These are phyloP conservation scores for Ulota crispa DNA, from an alignment of 225 moss, liverwort and hornwort genomes.

Conservation along the genomic window DNA sequence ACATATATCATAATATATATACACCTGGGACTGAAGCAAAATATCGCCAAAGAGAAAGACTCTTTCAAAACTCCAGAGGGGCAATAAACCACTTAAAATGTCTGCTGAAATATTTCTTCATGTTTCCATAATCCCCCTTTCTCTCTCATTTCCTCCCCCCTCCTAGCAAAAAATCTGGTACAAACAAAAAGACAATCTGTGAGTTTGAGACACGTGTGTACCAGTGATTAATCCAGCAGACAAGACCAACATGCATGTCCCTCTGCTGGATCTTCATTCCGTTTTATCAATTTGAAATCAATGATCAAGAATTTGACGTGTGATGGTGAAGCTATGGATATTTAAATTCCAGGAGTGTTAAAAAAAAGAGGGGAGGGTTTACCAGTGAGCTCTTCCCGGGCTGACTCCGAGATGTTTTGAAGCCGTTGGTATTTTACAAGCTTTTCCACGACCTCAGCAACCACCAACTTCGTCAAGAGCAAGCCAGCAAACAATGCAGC, in stretches of 20 bases:
- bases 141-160: slow-evolving; percentile 44
- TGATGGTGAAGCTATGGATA: background rate
- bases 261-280: slow-evolving; percentile 25
- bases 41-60: slow-evolving; percentile 27
- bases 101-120: slow-evolving; percentile 27
- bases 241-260: slow-evolving; percentile 19
- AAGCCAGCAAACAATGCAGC: slow-evolving; percentile 80
- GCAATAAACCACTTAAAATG: slow-evolving; percentile 17
- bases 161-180: slow-evolving; percentile 52
- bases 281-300: background rate
- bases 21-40: slow-evolving; percentile 25
- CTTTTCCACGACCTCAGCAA: slow-evolving; percentile 66
- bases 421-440: slow-evolving; percentile 47
- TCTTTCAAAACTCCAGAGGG: slow-evolving; percentile 18
- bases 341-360: background rate
- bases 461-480: slow-evolving; percentile 73
- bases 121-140: slow-evolving; percentile 19
- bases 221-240: slow-evolving; percentile 27
- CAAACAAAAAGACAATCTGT: slow-evolving; percentile 32
- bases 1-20: slow-evolving; percentile 6
- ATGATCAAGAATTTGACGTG: background rate
- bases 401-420: slow-evolving; percentile 22
- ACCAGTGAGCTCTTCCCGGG: slow-evolving; percentile 46
- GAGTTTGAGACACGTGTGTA: slow-evolving; percentile 17
- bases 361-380: background rate